Evolutionary conservation across 1,139 yeast species (phyloP).

Genomic region (Zygoascus meyerae): DNA sequence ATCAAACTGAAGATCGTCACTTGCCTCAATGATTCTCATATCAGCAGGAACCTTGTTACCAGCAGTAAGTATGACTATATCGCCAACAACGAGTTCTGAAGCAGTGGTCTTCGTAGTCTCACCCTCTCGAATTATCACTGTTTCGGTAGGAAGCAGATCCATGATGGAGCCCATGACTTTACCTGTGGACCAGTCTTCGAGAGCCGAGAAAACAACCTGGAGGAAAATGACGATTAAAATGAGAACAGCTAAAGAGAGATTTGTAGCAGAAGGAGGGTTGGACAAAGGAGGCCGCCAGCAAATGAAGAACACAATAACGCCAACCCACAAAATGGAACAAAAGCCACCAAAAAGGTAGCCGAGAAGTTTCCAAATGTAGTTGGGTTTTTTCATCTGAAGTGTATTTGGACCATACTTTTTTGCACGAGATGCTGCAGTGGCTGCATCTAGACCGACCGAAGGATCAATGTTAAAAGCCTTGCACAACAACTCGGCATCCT

Average conservation of each 20-base stretch:
- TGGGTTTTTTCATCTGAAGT: constrained; percentile 37
- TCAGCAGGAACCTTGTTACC: constrained; percentile 52
- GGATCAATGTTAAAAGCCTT: constrained; percentile 22
- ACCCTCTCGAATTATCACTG: constrained; percentile 42
- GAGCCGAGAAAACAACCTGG: constrained; percentile 46
- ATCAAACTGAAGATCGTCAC: constrained; percentile 43
- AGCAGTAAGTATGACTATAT: constrained; percentile 39
- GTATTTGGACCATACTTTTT: constrained; percentile 37
- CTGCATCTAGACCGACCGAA: constrained; percentile 29
- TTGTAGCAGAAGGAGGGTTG: constrained; percentile 45
- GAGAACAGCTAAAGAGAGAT: constrained; percentile 43
- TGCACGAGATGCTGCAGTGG: constrained; percentile 26
- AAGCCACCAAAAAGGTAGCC: constrained; percentile 48
- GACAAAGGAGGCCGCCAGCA: constrained; percentile 48
- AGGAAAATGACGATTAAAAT: constrained; percentile 42
- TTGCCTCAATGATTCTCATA: constrained; percentile 37
- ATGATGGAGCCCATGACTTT: constrained; percentile 47
- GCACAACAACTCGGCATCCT: constrained; percentile 12
- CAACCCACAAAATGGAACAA: constrained; percentile 41
- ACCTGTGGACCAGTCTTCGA: constrained; percentile 47
- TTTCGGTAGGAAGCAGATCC: constrained; percentile 42
- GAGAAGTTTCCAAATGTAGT: constrained; percentile 35
- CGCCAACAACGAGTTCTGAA: constrained; percentile 48
- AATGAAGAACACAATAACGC: constrained; percentile 44
- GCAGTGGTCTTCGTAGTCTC: constrained; percentile 34